A percentile compares a stretch with the other conserved stretches of the same genome.
These are phyloP conservation scores for Entomophthora muscae DNA, from an alignment of 371 early-diverging fungal genomes.

Conservation along the genomic window DNA sequence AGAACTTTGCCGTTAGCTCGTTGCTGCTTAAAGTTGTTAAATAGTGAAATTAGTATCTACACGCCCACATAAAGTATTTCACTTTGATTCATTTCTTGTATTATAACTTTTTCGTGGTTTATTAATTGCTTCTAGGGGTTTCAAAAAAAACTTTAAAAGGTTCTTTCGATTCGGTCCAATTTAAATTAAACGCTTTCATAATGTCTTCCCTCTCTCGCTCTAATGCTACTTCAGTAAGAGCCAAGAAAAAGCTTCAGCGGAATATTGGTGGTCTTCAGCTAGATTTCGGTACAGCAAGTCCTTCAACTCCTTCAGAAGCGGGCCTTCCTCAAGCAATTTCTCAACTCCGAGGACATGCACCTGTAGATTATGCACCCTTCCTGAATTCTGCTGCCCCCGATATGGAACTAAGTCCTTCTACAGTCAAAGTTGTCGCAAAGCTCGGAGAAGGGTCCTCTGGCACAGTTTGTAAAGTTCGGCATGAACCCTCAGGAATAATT, in stretches of 20 bases:
- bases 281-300: background rate
- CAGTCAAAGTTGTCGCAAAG: slow-evolving; percentile 36
- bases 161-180: too few species aligned
- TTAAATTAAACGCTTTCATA: too few species aligned
- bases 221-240: slow-evolving; percentile 1
- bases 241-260: slow-evolving; percentile 5
- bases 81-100: too few species aligned
- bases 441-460: slow-evolving; percentile 92
- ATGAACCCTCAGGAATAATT: slow-evolving; percentile 53
- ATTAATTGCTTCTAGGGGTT: too few species aligned
- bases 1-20: too few species aligned
- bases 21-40: too few species aligned
- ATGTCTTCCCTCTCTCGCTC: slow-evolving; percentile 6
- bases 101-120: too few species aligned
- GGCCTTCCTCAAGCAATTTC: background rate
- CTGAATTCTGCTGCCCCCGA: background rate
- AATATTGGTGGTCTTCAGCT: background rate
- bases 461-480: slow-evolving; percentile 70
- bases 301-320: background rate
- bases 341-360: slow-evolving; percentile 4
- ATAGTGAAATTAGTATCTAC: too few species aligned
- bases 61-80: too few species aligned
- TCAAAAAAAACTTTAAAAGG: too few species aligned
- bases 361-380: slow-evolving; percentile 6
- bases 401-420: slow-evolving; percentile 28